phyloP scores from a whole-genome alignment of 1,284 basidiomycete genomes.

The Trichosporon sp. region DNA sequence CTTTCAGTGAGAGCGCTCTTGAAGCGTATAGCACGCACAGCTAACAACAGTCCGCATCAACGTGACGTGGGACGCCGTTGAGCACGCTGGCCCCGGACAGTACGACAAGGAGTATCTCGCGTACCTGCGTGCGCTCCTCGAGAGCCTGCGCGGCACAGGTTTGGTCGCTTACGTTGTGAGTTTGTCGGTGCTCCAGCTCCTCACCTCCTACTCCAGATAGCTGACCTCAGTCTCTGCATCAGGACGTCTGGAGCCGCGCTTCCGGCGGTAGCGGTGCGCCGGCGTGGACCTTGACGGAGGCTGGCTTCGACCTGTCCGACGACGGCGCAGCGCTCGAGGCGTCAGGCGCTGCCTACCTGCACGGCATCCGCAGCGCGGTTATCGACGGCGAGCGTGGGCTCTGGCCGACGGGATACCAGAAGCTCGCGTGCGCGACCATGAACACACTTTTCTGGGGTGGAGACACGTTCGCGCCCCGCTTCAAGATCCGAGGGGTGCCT shows the following conservation, averaged over 20 bases:
- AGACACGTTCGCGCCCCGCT: conserved; percentile 75
- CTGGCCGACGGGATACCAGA: conserved; percentile 84
- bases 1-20: conserved; percentile 65
- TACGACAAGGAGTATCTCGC: conserved; percentile 82
- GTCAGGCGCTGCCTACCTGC: conserved; percentile 79
- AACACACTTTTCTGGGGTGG: conserved; percentile 90
- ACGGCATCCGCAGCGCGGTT: conserved; percentile 65
- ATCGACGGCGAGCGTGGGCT: conserved; percentile 67
- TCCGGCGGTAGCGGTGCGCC: conserved; percentile 90
- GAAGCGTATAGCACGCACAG: neutral
- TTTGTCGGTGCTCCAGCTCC: conserved; percentile 52
- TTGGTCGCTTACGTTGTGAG: conserved; percentile 81
- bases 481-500: conserved; percentile 64
- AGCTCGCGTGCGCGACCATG: conserved; percentile 83
- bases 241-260: conserved; percentile 95
- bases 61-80: conserved; percentile 94
- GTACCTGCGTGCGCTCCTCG: conserved; percentile 74
- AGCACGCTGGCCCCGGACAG: conserved; percentile 83
- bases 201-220: neutral
- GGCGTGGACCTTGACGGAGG: conserved; percentile 82
- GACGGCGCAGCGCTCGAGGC: conserved; percentile 67
- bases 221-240: conserved; percentile 66
- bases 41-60: conserved; percentile 71
- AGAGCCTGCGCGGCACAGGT: conserved; percentile 76
- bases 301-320: conserved; percentile 71